These are phyloP conservation scores for Spathaspora passalidarum DNA, from an alignment of 805 yeast genomes.

Conservation along the genomic window DNA sequence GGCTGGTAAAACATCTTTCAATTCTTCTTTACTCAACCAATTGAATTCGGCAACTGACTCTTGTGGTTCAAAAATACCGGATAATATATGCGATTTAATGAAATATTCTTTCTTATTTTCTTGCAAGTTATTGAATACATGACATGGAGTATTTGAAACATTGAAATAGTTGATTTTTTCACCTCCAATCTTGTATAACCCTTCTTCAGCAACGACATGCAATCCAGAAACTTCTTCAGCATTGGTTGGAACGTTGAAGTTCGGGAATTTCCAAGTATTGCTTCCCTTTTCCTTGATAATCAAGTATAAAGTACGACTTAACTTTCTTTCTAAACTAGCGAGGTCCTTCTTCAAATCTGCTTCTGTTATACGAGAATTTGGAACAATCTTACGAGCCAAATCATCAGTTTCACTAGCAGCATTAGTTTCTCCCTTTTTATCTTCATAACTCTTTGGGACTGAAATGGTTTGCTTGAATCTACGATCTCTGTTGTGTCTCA, in stretches of 20 bases:
- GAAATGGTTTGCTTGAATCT: constrained; percentile 71
- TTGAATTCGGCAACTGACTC: constrained; percentile 49
- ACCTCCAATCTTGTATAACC: constrained; percentile 72
- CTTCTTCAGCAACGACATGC: constrained; percentile 71
- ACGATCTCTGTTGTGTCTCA: constrained; percentile 87
- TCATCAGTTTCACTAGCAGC: constrained; percentile 35
- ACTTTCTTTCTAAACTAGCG: constrained; percentile 71
- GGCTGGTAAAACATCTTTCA: constrained; percentile 47
- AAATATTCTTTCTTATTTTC: constrained; percentile 53
- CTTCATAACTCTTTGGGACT: constrained; percentile 65
- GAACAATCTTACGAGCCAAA: constrained; percentile 64
- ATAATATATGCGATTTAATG: constrained; percentile 82
- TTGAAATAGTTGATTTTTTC: constrained; percentile 77
- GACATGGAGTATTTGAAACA: constrained; percentile 88
- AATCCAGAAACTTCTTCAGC: constrained; percentile 41
- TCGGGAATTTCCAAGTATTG: constrained; percentile 77
- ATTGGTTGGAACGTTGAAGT: constrained; percentile 44
- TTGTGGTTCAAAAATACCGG: constrained; percentile 65
- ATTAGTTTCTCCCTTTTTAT: constrained; percentile 29
- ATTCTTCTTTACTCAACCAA: constrained; percentile 86
- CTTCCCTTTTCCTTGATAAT: constrained; percentile 48
- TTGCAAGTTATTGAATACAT: constrained; percentile 46
- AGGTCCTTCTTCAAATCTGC: constrained; percentile 68
- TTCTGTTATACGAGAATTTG: constrained; percentile 68
- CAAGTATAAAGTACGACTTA: constrained; percentile 78